Base-by-base conservation (phyloP, 2,329 filamentous ascomycete genomes). In the Hypoxylon sp. region DNA sequence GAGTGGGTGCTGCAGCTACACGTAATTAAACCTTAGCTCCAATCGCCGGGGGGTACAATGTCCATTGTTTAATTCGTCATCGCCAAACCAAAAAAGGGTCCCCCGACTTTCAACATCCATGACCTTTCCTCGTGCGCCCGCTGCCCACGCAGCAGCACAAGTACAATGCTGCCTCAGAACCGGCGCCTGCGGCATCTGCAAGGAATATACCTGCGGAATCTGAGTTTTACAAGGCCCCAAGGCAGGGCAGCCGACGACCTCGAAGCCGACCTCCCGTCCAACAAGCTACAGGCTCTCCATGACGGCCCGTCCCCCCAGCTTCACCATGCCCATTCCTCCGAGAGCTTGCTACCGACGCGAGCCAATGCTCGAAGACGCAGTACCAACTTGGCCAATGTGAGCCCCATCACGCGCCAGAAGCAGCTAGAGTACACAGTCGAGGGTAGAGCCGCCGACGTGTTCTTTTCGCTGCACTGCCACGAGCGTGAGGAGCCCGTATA, bases 111-210 rank as follows among this genome's bases (percentile, higher is more conserved):
- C 42, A 49, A 36, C 7, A 66, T 61, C 36, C 58, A 70, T 67
- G 67, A 71, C 12, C 63, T 58, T 65, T 63, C 67, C 53, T 60
- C 49, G 61, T 67, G 71, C 61, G 71, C 69, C 66, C 61, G 73
- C 73, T 73, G 72, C 72, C 71, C 68, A 70, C 69, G 73, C 69
- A 74, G 73, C 72, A 74, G 68, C 66, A 69, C 62, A 61, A 67
- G 40, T 38, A 74, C 63, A 22, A 75, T 90, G 67, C 80, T 89
- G 28, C 81, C 87, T 16, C 86, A 96, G 84, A 97, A 97, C 78
- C 92, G 93, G 77, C 93, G 91, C 77, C 84, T 98, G 55, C 89
- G 95, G 57, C 94, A 97, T 81, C 85, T 97, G 3, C 90, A 92
- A 73, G 93, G 93, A 70, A 88, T 98, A 71, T 95, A 92, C 59